Percentiles rank a stretch among this genome's conserved stretches.
phyloP scores from a whole-genome alignment of 495 filamentous ascomycete genomes.

The Penicillium ucsense region DNA sequence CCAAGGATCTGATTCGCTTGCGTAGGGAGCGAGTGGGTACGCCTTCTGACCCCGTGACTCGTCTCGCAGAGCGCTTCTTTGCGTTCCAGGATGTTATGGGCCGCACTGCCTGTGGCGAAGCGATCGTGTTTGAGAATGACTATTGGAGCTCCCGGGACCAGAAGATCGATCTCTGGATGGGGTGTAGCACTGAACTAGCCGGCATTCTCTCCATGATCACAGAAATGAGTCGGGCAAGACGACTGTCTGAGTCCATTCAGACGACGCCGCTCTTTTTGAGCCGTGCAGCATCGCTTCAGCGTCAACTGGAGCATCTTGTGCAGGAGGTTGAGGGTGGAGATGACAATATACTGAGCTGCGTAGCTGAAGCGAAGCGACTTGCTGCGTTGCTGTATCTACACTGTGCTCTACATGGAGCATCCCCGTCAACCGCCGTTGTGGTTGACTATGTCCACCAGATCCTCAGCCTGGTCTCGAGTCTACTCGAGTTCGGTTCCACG shows the following conservation, averaged over 20 bases:
- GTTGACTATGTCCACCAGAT: conserved; percentile 27
- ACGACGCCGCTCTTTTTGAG: conserved; percentile 15
- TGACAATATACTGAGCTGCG: conserved; percentile 20
- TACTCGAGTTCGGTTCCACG: conserved; percentile 22
- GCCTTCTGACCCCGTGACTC: conserved; percentile 20
- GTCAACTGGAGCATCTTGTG: conserved; percentile 23
- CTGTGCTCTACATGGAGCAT: conserved; percentile 30
- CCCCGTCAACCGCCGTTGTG: conserved; percentile 27
- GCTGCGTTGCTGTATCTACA: conserved; percentile 34
- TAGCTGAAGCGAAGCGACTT: conserved; percentile 34
- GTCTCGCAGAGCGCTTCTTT: conserved; percentile 36
- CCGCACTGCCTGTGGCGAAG: conserved; percentile 35
- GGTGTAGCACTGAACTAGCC: conserved; percentile 35
- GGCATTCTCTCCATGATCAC: conserved; percentile 31
- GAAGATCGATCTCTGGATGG: conserved; percentile 36
- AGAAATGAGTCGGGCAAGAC: conserved; percentile 31
- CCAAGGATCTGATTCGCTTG: conserved; percentile 33
- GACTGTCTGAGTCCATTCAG: conserved; percentile 16
- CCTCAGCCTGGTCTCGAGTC: conserved; percentile 21
- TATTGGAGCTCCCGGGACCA: conserved; percentile 32
- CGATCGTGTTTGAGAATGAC: conserved; percentile 29
- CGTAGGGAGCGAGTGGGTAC: conserved; percentile 18
- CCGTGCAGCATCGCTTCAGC: conserved; percentile 21
- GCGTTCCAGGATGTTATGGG: conserved; percentile 42
- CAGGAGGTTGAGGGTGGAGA: conserved; percentile 26